Evolutionary conservation across 129 eudicot genomes (phyloP).

Genomic region (Gnaphalium uliginosum): DNA sequence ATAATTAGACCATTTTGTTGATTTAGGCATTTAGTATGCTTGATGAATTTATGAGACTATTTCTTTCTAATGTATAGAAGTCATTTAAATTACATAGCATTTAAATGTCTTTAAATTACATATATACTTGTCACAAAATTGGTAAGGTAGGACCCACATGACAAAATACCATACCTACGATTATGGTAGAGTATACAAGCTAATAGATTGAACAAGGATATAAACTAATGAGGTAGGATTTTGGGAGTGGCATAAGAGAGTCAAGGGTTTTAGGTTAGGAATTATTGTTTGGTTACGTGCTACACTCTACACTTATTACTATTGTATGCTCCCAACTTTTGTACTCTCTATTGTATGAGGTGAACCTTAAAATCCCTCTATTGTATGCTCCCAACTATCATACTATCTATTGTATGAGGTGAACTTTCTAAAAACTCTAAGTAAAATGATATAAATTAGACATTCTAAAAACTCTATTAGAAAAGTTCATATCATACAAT

Average conservation of each 20-base stretch:
- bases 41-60: neutral
- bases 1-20: neutral
- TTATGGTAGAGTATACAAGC: neutral
- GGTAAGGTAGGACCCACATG: neutral
- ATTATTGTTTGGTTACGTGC: too few species aligned
- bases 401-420: too few species aligned
- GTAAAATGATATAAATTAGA: too few species aligned
- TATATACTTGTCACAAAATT: neutral
- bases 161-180: neutral
- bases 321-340: too few species aligned
- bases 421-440: too few species aligned
- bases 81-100: neutral
- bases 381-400: too few species aligned
- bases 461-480: too few species aligned
- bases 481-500: too few species aligned
- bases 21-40: neutral
- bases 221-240: neutral
- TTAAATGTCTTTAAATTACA: neutral
- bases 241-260: neutral
- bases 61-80: neutral
- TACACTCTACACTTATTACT: too few species aligned
- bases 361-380: too few species aligned
- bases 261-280: neutral
- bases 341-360: too few species aligned
- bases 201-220: neutral